These are phyloP conservation scores for Psilocybe cyanescens DNA, from an alignment of 768 basidiomycete species.

Conservation along the genomic window DNA sequence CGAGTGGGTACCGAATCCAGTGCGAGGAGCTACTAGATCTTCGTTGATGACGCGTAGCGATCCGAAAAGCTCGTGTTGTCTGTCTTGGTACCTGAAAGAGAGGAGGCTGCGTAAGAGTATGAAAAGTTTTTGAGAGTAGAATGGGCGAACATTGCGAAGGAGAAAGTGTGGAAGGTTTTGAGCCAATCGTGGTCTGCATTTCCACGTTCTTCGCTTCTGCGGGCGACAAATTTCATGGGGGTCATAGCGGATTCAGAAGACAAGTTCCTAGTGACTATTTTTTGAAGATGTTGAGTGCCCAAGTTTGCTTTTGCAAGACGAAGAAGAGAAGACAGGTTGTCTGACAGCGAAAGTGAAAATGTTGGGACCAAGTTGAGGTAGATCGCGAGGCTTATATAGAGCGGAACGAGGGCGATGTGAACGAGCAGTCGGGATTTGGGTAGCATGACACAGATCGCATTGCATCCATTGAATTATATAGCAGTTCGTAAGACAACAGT, in stretches of 20 bases:
- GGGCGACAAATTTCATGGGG: constrained; percentile 48
- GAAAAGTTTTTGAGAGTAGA: constrained; percentile 18
- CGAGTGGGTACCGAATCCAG: constrained; percentile 86
- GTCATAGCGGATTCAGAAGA: constrained; percentile 20
- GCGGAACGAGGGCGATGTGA: constrained; percentile 41
- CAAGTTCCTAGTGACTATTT: constrained; percentile 8
- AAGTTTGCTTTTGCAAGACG: constrained; percentile 39
- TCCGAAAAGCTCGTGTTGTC: constrained; percentile 63
- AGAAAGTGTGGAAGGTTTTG: constrained; percentile 87
- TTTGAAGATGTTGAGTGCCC: constrained; percentile 28
- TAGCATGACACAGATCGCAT: constrained; percentile 35
- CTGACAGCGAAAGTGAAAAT: constrained; percentile 6
- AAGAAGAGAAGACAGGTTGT: constrained; percentile 43
- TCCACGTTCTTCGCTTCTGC: constrained; percentile 67
- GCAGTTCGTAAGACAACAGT: constrained; percentile 11
- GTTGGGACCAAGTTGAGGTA: constrained; percentile 36
- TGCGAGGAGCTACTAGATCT: constrained; percentile 75
- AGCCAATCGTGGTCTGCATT: constrained; percentile 85
- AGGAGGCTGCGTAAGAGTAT: neutral
- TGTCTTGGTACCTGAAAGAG: constrained; percentile 59
- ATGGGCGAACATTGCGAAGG: constrained; percentile 63
- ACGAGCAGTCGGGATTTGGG: constrained; percentile 33
- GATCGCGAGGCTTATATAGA: constrained; percentile 45
- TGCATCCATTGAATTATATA: constrained; percentile 13
- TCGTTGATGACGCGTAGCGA: constrained; percentile 91